These are phyloP conservation scores for Wickerhamomyces xylosicus DNA, from an alignment of 805 yeast genomes.

Conservation along the genomic window DNA sequence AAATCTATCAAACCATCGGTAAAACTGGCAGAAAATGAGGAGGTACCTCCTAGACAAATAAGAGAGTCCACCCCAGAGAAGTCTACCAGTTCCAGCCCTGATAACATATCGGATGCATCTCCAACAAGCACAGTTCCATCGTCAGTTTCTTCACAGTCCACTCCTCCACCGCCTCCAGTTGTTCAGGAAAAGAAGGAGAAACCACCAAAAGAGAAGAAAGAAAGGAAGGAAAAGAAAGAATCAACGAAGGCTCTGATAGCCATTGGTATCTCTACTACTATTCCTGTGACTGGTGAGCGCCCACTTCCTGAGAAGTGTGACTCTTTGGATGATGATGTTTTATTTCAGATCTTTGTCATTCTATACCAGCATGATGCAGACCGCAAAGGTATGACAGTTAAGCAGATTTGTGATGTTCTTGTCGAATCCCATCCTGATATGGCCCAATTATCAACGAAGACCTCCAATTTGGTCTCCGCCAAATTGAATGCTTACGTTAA, in stretches of 20 bases:
- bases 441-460: constrained; percentile 71
- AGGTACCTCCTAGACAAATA: constrained; percentile 6
- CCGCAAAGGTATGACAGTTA: constrained; percentile 81
- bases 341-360: constrained; percentile 65
- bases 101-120: constrained; percentile 15
- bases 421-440: constrained; percentile 72
- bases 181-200: constrained; percentile 9
- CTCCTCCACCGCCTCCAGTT: constrained; percentile 4
- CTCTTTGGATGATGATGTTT: constrained; percentile 64
- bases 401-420: constrained; percentile 72
- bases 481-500: constrained; percentile 79
- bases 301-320: constrained; percentile 61
- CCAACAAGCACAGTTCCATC: constrained; percentile 16
- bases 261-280: constrained; percentile 66
- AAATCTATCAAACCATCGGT: constrained; percentile 2
- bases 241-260: constrained; percentile 27
- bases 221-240: constrained; percentile 15
- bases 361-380: constrained; percentile 58
- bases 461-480: constrained; percentile 74
- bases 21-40: background rate
- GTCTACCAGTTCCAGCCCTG: constrained; percentile 16
- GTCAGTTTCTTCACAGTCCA: constrained; percentile 11
- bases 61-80: constrained; percentile 18
- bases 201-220: constrained; percentile 11
- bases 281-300: constrained; percentile 70